Base-by-base conservation (phyloP, 2,329 filamentous ascomycete species). In the Akanthomyces muscarius region DNA sequence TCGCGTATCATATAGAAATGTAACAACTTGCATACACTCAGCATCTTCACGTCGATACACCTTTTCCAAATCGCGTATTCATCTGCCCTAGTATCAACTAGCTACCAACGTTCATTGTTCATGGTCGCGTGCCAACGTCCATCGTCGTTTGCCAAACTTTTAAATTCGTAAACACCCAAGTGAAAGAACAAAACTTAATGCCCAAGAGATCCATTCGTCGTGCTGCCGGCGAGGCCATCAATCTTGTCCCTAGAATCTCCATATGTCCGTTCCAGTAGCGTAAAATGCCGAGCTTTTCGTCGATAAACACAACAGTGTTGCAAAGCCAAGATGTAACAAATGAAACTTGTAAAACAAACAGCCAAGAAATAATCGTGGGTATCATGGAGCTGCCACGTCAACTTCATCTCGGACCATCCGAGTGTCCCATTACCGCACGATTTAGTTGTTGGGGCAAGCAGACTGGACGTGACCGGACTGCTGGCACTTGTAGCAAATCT, bases 401-500 rank as follows among this genome's bases (percentile, higher is more conserved):
- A 74, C 71, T 72, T 71, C 14, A 5, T 21, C 50, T 54, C 25
- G 52, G 45, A 57, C 66, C 55, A 65, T 52, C 65, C 67, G 68
- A 70, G 69, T 65, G 68, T 48, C 5, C 53, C 61, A 30, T 21
- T 18, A 28, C 42, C 47, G 66, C 64, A 62, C 68, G 68, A 67
- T 66, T 78, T 82, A 83, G 77, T 89, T 91, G 83, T 90, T 92
- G 73, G 94, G 91, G 89, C 95, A 99, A 73, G 90, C 87, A 71
- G 91, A 87, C 86, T 97, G 94, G 76, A 98, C 89, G 81, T 97
- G 94, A 71, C 94, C 93, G 69, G 83, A 75, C 78, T 88, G 85
- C 80, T 88, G 85, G 84, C 86, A 98, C 85, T 96, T 96, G 87
- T 99, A 99, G 89, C 95, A 99, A 76, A 97, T 92, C 77, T 96